Evolutionary conservation across 1,139 yeast species (phyloP), one percentile per base, ranked within the genome.

Genomic region (Sugiyamaella japonica): DNA sequence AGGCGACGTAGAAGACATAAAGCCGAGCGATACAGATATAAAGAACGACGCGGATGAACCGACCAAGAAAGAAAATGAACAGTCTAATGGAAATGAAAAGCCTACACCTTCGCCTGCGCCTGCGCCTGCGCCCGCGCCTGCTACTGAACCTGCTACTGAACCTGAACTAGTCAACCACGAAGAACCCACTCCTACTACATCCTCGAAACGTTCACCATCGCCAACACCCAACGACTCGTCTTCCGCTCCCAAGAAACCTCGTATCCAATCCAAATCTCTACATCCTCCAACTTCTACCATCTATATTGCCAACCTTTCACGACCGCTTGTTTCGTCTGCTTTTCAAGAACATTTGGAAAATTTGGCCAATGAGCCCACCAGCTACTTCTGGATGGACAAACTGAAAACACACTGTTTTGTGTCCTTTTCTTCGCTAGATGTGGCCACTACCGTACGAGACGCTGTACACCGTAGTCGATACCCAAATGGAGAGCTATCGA

Each of bases 351-450:
- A 42, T 23, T 9, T 50, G 2, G 44, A 43, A 28, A 40, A 2
- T n/a, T 2, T 38, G 4, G 48, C 49, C 6, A 25, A 42, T 9
- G 51, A 48, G 25, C 7, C 42, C 1, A 8, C 45, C 7, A 16
- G 34, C 3, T 50, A 25, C 25, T 38, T 43, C 20, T 44, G 49
- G 49, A 29, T 50, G 44, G 53, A 50, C 34, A 42, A 38, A 16
- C 39, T 50, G 10, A 43, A 38, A 25, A 50, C 53, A 12, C 53
- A 50, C 28, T 43, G 48, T 36, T 50, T 43, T 37, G 16, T 38
- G 4, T 15, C 29, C 9, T 50, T 50, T n/a, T 28, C 47, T 23
- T 36, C 47, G 10, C 13, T 37, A 25, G 49, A 36, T 4, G 29
- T 20, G 1, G 53, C 49, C 7, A 15, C 34, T 7, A 29, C 8